These are phyloP conservation scores for Rhazya stricta DNA, from an alignment of 257 asterid genomes.

Conservation along the genomic window DNA sequence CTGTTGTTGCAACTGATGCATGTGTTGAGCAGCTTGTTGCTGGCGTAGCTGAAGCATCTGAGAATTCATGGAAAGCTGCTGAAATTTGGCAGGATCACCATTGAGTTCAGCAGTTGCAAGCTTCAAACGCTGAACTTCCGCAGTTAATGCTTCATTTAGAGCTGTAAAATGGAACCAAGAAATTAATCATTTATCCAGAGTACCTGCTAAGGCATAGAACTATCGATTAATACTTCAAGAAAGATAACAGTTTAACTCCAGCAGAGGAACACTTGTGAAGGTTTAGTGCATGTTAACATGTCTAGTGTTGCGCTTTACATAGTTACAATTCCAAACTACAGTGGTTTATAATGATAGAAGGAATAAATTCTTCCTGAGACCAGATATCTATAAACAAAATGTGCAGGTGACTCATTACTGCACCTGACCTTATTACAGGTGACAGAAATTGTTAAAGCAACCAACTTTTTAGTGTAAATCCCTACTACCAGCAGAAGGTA, in stretches of 20 bases:
- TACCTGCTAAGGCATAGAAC: background rate
- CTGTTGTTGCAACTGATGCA: slow-evolving; percentile 38
- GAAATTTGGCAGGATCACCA: slow-evolving; percentile 43
- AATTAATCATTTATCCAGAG: background rate
- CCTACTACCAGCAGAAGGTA: slow-evolving; percentile 7
- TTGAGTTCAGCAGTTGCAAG: slow-evolving; percentile 39
- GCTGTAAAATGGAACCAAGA: slow-evolving; percentile 29
- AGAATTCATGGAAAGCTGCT: slow-evolving; percentile 45
- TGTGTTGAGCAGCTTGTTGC: slow-evolving; percentile 33
- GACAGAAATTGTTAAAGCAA: background rate
- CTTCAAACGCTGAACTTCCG: slow-evolving; percentile 61
- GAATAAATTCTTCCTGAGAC: background rate
- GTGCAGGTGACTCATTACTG: too few relatives aligned
- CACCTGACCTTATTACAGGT: background rate
- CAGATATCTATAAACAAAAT: background rate
- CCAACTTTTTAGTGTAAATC: background rate
- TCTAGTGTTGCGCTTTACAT: background rate
- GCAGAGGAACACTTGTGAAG: background rate
- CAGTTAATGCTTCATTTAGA: slow-evolving; percentile 50
- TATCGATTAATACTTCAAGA: background rate
- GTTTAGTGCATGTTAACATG: background rate
- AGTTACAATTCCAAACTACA: background rate
- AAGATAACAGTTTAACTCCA: background rate
- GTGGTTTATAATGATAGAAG: background rate
- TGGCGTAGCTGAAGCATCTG: slow-evolving; percentile 43